Evolutionary conservation across 768 basidiomycete genomes (phyloP), one percentile per base, ranked within the genome.

Genomic region (Boletus rubroflammeus): DNA sequence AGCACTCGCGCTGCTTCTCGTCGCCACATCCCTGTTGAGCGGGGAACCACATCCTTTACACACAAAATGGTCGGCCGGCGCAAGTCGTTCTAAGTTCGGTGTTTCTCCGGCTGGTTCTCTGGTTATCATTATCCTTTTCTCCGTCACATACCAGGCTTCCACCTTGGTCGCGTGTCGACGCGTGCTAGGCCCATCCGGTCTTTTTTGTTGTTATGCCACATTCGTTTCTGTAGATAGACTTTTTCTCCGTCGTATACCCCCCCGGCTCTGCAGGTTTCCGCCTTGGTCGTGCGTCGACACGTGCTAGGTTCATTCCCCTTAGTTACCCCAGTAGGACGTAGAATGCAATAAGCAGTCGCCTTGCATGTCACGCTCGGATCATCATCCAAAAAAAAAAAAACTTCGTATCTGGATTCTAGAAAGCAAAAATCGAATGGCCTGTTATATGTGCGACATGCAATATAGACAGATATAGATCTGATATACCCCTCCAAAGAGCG

Each of bases 271-370:
- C 29, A 5, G 2, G 28, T 29, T 28, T 57, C 17, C 41, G 32
- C 44, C 52, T 40, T 45, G 23, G 31, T 34, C 25, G 31, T 43
- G 55, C 58, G 50, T 54, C 10, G 60, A 56, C 65, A 54, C 43
- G 47, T 46, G 19, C 15, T 28, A 29, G 34, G 39, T n/a, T n/a
- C n/a, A n/a, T n/a, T n/a, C n/a, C n/a, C n/a, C n/a, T n/a, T n/a
- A n/a, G n/a, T n/a, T n/a, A n/a, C n/a, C n/a, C n/a, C n/a, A n/a
- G n/a, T n/a, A n/a, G n/a, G n/a, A n/a, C n/a, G n/a, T n/a, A n/a
- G n/a, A n/a, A n/a, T n/a, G n/a, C n/a, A n/a, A n/a, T n/a, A n/a
- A n/a, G n/a, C n/a, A n/a, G n/a, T n/a, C n/a, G n/a, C n/a, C n/a
- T n/a, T n/a, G n/a, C n/a, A n/a, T n/a, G n/a, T n/a, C n/a, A n/a